Evolutionary conservation across 2,329 filamentous ascomycete genomes (phyloP), one percentile per base, ranked within the genome.

Genomic region (Boeremia exigua): DNA sequence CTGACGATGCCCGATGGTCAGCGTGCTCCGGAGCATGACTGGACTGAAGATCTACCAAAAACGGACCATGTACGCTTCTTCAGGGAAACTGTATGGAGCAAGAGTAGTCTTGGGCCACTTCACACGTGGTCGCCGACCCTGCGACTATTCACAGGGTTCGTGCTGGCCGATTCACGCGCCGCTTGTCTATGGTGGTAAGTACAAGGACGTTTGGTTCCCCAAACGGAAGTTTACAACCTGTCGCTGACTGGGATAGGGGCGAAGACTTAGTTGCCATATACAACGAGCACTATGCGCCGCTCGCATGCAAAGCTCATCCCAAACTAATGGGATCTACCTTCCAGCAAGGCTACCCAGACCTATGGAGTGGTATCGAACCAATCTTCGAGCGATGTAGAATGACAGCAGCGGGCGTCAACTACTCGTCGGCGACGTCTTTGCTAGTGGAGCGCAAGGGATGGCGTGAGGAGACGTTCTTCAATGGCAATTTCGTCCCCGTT

Each of bases 11-110:
- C 43, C 15, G 9, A 19, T 28, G 42, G 32, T 43, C 27, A 34
- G 43, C 32, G 30, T 43, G 66, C 67, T 61, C 2, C 19, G 25
- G 47, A 56, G 47, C 43, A 47, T 29, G 69, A 72, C 63, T 74
- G 71, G 72, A 72, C 70, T 4, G 57, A 56, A 27, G 59, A 62
- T 29, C 60, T 74, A 5, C 70, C 68, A 27, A 51, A 70, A 33
- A 72, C 65, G 4, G 63, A 66, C 15, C 71, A 74, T 62, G 63
- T 73, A 12, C 67, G 65, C 56, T 74, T 74, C 58, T 74, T 74
- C 49, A 60, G 64, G 29, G 46, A 60, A 5, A 67, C 62, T 0
- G 61, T 73, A 48, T 74, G 71, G 72, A 55, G 62, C 33, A 45
- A 45, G 30, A 71, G 56, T 46, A 37, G 34, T n/a, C 54, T 74